Evolutionary conservation across 495 filamentous ascomycete genomes (phyloP).

Genomic region (Xylaria acuta): DNA sequence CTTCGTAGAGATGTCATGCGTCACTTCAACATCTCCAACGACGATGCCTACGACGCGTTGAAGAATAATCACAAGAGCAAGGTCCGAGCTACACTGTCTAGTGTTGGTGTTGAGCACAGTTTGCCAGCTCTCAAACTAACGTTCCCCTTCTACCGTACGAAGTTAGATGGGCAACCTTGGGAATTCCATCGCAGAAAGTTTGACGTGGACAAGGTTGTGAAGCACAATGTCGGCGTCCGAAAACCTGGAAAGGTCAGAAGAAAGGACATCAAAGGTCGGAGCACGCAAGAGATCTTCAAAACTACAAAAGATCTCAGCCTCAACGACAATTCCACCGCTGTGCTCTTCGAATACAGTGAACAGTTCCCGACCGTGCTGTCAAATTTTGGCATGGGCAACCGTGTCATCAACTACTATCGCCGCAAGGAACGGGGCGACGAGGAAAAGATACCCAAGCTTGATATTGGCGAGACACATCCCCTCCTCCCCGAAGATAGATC

Average conservation of each 20-base stretch:
- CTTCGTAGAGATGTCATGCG: slow-evolving; percentile 67
- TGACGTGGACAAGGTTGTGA: slow-evolving; percentile 61
- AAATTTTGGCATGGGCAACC: slow-evolving; percentile 95
- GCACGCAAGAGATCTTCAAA: slow-evolving; percentile 74
- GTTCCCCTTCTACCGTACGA: slow-evolving; percentile 92
- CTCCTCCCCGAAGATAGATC: slow-evolving; percentile 93
- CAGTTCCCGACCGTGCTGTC: slow-evolving; percentile 90
- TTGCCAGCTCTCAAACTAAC: slow-evolving; percentile 88
- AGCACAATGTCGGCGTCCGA: slow-evolving; percentile 60
- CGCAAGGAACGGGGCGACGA: slow-evolving; percentile 81
- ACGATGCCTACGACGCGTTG: slow-evolving; percentile 90
- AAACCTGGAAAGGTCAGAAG: slow-evolving; percentile 74
- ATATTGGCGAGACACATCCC: slow-evolving; percentile 82
- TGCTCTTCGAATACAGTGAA: slow-evolving; percentile 95
- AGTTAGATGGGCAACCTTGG: slow-evolving; percentile 79
- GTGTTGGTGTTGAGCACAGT: slow-evolving; percentile 85
- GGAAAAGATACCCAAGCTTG: slow-evolving; percentile 54
- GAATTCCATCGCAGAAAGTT: slow-evolving; percentile 85
- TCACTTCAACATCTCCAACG: slow-evolving; percentile 94
- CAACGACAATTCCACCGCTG: slow-evolving; percentile 82
- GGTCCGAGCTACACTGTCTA: slow-evolving; percentile 87
- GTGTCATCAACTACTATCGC: slow-evolving; percentile 94
- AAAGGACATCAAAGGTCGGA: slow-evolving; percentile 78
- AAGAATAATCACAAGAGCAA: slow-evolving; percentile 98
- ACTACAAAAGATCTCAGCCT: slow-evolving; percentile 78